Evolutionary conservation across 192 early-diverging fungal genomes (phyloP).

Genomic region (Endogone sp.): DNA sequence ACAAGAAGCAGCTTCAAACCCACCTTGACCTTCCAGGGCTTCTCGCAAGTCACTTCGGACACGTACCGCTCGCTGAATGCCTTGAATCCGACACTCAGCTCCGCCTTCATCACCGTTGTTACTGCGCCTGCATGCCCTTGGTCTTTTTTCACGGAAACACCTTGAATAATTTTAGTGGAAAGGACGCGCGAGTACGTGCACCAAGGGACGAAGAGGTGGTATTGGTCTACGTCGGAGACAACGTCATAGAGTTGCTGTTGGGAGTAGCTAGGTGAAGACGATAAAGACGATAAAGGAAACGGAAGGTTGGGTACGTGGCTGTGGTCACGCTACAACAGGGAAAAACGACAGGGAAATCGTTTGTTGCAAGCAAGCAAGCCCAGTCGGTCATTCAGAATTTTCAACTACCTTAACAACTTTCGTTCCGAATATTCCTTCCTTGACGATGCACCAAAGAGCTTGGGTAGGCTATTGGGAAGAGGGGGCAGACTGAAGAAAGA

Average conservation of each 20-base stretch:
- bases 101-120: slow-evolving; percentile 50
- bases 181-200: slow-evolving; percentile 66
- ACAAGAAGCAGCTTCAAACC: slow-evolving; percentile 2
- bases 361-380: neutral
- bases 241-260: slow-evolving; percentile 76
- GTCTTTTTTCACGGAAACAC: neutral
- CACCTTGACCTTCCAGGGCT: slow-evolving; percentile 60
- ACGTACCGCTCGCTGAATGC: slow-evolving; percentile 74
- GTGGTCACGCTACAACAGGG: no score
- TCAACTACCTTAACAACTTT: neutral
- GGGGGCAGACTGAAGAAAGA: neutral
- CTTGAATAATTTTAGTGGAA: slow-evolving; percentile 16
- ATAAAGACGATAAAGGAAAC: no score
- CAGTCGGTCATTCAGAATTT: no score
- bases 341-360: no score
- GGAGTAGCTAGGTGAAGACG: slow-evolving; percentile 52
- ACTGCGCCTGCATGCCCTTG: neutral
- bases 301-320: no score
- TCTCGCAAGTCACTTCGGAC: slow-evolving; percentile 66
- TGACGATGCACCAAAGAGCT: neutral
- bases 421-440: neutral
- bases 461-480: neutral
- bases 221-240: slow-evolving; percentile 77
- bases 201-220: slow-evolving; percentile 81
- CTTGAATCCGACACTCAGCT: slow-evolving; percentile 78